Conservation (phyloP, 2,329 filamentous ascomycete genomes). For the Pseudophaeomoniella oleicola region DNA sequence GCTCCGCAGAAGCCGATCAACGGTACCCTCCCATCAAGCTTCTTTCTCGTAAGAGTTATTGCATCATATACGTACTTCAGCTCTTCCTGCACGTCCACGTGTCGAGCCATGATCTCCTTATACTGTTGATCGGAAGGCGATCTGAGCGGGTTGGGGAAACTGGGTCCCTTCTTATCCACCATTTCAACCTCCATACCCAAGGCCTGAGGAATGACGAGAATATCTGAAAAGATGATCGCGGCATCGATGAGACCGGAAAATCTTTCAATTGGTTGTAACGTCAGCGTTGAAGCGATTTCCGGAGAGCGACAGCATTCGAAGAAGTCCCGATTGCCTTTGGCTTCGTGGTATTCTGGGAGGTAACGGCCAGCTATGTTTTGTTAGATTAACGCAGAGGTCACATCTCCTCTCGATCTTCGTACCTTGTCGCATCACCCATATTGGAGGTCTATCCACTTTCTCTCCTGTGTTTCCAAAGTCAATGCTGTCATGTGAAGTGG, state of each 20-base stretch:
- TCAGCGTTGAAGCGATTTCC: conserved; percentile 84
- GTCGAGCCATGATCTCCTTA: conserved; percentile 54
- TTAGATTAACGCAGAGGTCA: too few species aligned
- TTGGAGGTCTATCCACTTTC: conserved; percentile 79
- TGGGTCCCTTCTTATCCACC: conserved; percentile 91
- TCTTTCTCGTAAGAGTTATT: conserved; percentile 78
- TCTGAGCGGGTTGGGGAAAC: conserved; percentile 75
- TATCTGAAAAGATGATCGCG: conserved; percentile 98
- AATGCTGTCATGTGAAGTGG: neutral
- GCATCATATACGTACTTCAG: conserved; percentile 92
- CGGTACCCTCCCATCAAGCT: conserved; percentile 76
- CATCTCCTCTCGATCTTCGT: conserved; percentile 19
- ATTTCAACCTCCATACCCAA: conserved; percentile 99
- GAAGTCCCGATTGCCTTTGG: conserved; percentile 81
- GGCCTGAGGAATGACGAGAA: conserved; percentile 91
- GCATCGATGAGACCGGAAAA: conserved; percentile 84
- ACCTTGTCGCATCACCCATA: conserved; percentile 99
- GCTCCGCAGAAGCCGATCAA: conserved; percentile 94
- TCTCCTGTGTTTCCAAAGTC: conserved; percentile 41
- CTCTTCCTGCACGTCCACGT: conserved; percentile 74
- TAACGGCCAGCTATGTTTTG: conserved; percentile 80
- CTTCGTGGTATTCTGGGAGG: conserved; percentile 93
- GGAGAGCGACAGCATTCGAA: conserved; percentile 94
- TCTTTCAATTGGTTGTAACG: conserved; percentile 86
- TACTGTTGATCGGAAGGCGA: conserved; percentile 71